Conservation (phyloP, 2,329 filamentous ascomycete species). For the Arachnomyces sp. region DNA sequence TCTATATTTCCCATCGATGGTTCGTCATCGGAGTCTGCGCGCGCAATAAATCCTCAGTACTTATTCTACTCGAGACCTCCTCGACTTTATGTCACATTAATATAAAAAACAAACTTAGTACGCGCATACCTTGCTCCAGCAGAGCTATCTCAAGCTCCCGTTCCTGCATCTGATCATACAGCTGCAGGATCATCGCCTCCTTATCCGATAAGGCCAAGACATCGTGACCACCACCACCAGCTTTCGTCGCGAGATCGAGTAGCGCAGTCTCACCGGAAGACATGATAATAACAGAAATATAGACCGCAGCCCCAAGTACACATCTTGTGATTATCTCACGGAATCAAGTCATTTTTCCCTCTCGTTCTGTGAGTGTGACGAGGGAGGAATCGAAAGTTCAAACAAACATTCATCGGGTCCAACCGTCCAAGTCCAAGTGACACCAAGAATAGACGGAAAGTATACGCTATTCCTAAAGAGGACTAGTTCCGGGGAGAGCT, state of each 20-base stretch:
- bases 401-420: too few species aligned
- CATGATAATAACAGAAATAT: constrained; percentile 20
- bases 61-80: not conserved
- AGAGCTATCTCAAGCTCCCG: constrained; percentile 65
- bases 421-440: too few species aligned
- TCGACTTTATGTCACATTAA: constrained; percentile 8
- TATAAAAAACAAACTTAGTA: constrained; percentile 2
- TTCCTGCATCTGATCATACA: constrained; percentile 64
- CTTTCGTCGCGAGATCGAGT: constrained; percentile 24
- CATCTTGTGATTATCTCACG: constrained; percentile 22
- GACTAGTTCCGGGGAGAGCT: too few species aligned
- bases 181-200: constrained; percentile 57
- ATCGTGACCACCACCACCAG: constrained; percentile 37
- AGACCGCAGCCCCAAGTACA: constrained; percentile 10
- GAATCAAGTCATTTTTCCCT: too few species aligned
- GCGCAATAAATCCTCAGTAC: not conserved
- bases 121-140: constrained; percentile 39
- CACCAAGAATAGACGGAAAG: too few species aligned
- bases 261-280: constrained; percentile 29
- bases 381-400: too few species aligned
- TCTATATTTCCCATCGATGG: constrained; percentile 44
- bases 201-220: constrained; percentile 53
- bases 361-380: too few species aligned
- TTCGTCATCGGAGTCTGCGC: constrained; percentile 23
- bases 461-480: too few species aligned